Conservation (phyloP, 345 rosid species). For the Salix koriyanagi region DNA sequence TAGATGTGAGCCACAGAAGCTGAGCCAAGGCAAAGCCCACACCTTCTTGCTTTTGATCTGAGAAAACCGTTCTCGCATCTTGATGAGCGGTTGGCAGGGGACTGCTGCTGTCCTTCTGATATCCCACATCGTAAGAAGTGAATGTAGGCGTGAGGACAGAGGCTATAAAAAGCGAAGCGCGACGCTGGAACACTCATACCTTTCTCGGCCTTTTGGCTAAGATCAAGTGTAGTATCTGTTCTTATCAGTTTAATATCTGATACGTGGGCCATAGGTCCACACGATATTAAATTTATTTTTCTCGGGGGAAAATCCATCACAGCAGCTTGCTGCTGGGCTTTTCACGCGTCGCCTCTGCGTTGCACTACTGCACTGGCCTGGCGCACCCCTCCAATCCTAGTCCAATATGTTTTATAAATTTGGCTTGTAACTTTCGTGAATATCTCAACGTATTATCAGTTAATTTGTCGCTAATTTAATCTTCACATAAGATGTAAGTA, state of each 20-base stretch:
- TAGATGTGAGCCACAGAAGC: too few species aligned
- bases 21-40: neutral
- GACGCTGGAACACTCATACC: neutral
- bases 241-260: constrained; percentile 17
- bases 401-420: neutral
- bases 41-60: neutral
- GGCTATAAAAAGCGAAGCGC: neutral
- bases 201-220: constrained; percentile 71
- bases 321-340: constrained; percentile 22
- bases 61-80: neutral
- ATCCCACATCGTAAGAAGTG: neutral
- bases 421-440: too few species aligned
- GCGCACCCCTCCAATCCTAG: too few species aligned
- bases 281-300: constrained; percentile 19
- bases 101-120: neutral
- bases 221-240: constrained; percentile 33
- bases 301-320: constrained; percentile 13
- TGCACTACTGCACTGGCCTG: constrained; percentile 8
- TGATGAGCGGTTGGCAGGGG: neutral
- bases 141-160: neutral
- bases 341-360: constrained; percentile 6
- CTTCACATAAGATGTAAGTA: too few species aligned
- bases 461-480: too few species aligned
- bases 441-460: too few species aligned
- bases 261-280: neutral